These are phyloP conservation scores for Erodium texanum DNA, from an alignment of 441 rosid species.

Conservation along the genomic window DNA sequence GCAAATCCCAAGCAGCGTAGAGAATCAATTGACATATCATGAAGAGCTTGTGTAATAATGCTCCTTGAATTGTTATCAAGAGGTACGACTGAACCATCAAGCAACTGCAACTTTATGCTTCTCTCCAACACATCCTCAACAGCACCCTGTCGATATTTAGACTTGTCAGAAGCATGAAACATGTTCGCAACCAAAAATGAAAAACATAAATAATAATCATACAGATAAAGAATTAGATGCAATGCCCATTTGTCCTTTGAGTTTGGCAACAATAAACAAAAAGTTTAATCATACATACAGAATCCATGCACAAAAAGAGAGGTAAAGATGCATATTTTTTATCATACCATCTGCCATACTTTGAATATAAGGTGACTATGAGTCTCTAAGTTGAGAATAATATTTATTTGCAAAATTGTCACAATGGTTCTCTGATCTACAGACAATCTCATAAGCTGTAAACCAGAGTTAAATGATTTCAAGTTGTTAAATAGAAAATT, in stretches of 20 bases:
- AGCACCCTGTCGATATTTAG: constrained; percentile 33
- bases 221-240: too few species aligned
- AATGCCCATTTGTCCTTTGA: too few species aligned
- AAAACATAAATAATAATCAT: too few species aligned
- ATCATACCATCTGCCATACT: too few species aligned
- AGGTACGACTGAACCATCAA: constrained; percentile 35
- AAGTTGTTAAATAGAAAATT: not conserved
- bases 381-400: not conserved
- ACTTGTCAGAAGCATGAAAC: not conserved
- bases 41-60: constrained; percentile 24
- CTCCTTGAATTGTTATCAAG: constrained; percentile 28
- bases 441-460: not conserved
- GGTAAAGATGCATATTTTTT: too few species aligned
- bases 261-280: too few species aligned
- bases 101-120: constrained; percentile 37
- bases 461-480: not conserved
- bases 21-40: constrained; percentile 32
- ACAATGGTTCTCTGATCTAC: not conserved
- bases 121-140: constrained; percentile 41
- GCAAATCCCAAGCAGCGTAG: constrained; percentile 44
- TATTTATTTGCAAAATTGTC: not conserved
- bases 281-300: too few species aligned
- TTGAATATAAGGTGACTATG: not conserved
- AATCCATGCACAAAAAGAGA: too few species aligned
- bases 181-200: too few species aligned